These are phyloP conservation scores for Stemphylium vesicarium DNA, from an alignment of 2,329 filamentous ascomycete species.

Conservation along the genomic window DNA sequence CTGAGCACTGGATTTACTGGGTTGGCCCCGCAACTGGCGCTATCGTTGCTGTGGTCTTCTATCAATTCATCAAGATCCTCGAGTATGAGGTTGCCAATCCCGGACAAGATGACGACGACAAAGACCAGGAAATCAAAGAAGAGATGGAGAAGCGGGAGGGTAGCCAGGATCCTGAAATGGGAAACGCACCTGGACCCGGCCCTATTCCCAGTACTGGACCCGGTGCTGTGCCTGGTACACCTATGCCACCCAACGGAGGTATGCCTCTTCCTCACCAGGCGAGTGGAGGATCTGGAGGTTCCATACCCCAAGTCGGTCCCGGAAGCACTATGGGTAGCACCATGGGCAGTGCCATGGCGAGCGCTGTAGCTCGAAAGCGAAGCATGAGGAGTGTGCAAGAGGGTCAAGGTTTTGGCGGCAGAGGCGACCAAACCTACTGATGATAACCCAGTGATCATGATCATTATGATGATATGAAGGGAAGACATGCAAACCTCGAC, in stretches of 20 bases:
- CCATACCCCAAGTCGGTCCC: too few relatives aligned
- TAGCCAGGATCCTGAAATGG: slow-evolving; percentile 5
- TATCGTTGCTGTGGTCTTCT: slow-evolving; percentile 58
- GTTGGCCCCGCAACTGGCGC: slow-evolving; percentile 52
- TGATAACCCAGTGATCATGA: background rate
- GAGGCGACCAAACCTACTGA: slow-evolving; percentile 4
- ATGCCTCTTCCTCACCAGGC: background rate
- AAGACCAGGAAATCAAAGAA: slow-evolving; percentile 29
- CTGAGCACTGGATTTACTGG: slow-evolving; percentile 60
- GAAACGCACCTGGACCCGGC: background rate
- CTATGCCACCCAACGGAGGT: background rate
- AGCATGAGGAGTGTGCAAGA: background rate
- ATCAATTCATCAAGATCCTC: slow-evolving; percentile 54
- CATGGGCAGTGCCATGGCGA: background rate
- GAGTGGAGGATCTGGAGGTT: too few relatives aligned
- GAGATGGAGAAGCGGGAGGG: slow-evolving; percentile 20
- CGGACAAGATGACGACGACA: slow-evolving; percentile 43
- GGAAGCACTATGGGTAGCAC: too few relatives aligned
- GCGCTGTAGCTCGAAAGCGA: background rate
- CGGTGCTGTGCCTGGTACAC: background rate
- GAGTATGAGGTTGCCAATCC: slow-evolving; percentile 48
- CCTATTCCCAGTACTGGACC: background rate
- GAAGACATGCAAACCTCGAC: background rate
- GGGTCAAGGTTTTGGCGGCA: slow-evolving; percentile 9
- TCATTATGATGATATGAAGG: background rate